These are phyloP conservation scores for Globisporangium echinulatum DNA, from an alignment of 352 stramenopile genomes.

Conservation along the genomic window DNA sequence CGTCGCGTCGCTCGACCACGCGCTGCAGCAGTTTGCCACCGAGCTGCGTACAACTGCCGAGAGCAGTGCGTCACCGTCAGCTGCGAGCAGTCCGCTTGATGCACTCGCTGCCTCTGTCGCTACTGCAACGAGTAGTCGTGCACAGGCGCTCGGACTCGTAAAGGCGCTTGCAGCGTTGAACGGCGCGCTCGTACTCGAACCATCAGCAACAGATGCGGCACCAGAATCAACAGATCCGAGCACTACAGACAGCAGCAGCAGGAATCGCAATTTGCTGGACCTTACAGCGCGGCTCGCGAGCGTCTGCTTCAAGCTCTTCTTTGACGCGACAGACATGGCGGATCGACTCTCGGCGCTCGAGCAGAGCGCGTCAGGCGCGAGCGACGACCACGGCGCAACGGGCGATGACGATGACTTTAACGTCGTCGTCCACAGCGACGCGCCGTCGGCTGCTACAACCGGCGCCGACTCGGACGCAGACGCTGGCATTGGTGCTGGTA, in stretches of 20 bases:
- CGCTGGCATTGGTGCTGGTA: not conserved
- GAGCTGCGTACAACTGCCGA: constrained; percentile 3
- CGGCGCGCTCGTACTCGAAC: constrained; percentile 10
- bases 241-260: not conserved
- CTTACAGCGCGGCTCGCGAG: constrained; percentile 30
- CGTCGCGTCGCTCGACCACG: constrained; percentile 27
- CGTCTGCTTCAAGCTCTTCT: constrained; percentile 51
- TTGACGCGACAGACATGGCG: constrained; percentile 59
- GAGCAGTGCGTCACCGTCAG: not conserved
- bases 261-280: constrained; percentile 15
- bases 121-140: not conserved
- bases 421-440: constrained; percentile 7
- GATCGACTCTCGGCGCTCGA: constrained; percentile 34
- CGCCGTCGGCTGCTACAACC: not conserved
- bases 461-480: constrained; percentile 5
- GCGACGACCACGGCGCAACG: not conserved
- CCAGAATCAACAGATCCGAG: not conserved
- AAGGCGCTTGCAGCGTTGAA: constrained; percentile 24
- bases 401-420: constrained; percentile 10
- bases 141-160: constrained; percentile 5
- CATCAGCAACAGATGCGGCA: not conserved
- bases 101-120: not conserved
- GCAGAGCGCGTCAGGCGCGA: constrained; percentile 3
- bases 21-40: constrained; percentile 18
- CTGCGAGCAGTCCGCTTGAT: constrained; percentile 1